Conservation (phyloP, 768 basidiomycete genomes). For the Daedalea quercina region DNA sequence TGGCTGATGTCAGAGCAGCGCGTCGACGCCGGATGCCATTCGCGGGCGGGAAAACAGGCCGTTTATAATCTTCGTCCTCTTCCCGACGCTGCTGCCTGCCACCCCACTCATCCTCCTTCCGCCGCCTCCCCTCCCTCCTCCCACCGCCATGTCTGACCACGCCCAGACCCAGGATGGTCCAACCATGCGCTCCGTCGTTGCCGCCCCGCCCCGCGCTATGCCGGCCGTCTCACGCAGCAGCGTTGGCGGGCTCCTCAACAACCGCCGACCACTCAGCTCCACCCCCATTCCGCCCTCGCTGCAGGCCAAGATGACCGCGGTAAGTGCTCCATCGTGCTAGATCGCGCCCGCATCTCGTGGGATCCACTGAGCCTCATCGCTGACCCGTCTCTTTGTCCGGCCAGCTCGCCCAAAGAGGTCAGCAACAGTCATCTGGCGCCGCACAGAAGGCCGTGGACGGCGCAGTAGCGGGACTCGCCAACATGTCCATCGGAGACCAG, state of each 20-base stretch:
- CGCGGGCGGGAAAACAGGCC: background rate
- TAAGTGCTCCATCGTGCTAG: constrained; percentile 30
- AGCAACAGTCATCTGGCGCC: constrained; percentile 24
- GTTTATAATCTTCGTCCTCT: constrained; percentile 7
- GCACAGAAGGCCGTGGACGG: constrained; percentile 33
- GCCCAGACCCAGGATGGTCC: background rate
- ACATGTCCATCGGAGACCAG: constrained; percentile 23
- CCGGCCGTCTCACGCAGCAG: constrained; percentile 9
- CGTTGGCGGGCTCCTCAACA: constrained; percentile 38
- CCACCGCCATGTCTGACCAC: constrained; percentile 19
- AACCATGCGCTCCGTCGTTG: constrained; percentile 1
- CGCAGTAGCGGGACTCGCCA: constrained; percentile 33
- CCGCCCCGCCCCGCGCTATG: constrained; percentile 3
- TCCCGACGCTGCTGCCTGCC: constrained; percentile 4
- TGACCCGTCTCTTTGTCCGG: constrained; percentile 2
- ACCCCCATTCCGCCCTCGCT: constrained; percentile 84
- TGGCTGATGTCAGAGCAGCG: background rate
- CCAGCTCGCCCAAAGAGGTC: constrained; percentile 41
- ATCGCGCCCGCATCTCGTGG: background rate
- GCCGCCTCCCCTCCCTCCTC: constrained; percentile 7
- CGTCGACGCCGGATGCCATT: background rate
- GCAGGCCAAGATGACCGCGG: constrained; percentile 91
- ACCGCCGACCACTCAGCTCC: constrained; percentile 32
- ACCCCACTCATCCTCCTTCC: background rate
- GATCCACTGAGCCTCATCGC: constrained; percentile 13